A percentile compares a stretch with the other conserved stretches of the same genome.
Evolutionary conservation across 2,329 filamentous ascomycete species (phyloP).

Genomic region (Parascedosporium putredinis): DNA sequence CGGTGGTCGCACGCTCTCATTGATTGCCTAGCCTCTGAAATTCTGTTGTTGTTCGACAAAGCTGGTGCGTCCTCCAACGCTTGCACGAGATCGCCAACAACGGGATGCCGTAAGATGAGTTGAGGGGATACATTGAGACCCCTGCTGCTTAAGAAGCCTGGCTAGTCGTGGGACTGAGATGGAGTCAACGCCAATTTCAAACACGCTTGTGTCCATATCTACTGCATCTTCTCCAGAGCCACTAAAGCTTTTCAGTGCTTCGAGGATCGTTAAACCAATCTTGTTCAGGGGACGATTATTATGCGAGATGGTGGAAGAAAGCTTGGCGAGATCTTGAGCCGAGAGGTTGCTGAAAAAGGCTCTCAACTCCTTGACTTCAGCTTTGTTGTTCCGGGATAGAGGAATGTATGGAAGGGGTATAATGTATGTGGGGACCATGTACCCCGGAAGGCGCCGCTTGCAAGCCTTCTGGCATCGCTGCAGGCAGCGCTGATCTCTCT

Average conservation of each 20-base stretch:
- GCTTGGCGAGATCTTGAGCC: conserved; percentile 38
- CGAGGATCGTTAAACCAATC: conserved; percentile 37
- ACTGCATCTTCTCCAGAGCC: conserved; percentile 33
- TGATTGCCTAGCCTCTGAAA: conserved; percentile 31
- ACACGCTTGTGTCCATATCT: conserved; percentile 54
- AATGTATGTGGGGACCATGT: conserved; percentile 87
- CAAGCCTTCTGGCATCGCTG: conserved; percentile 49
- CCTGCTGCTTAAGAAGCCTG: conserved; percentile 52
- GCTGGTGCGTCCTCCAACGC: conserved; percentile 19
- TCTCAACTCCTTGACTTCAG: conserved; percentile 61
- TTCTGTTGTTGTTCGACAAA: conserved; percentile 8
- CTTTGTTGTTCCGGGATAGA: conserved; percentile 82
- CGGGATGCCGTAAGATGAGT: conserved; percentile 53
- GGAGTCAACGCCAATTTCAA: conserved; percentile 80
- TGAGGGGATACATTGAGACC: conserved; percentile 52
- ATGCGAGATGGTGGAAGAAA: conserved; percentile 11
- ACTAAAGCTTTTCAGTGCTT: conserved; percentile 43
- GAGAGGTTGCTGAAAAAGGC: conserved; percentile 53
- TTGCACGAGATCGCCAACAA: conserved; percentile 35
- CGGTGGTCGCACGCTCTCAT: conserved; percentile 56
- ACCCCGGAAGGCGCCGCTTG: conserved; percentile 58
- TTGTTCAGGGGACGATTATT: conserved; percentile 21
- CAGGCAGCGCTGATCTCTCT: neutral
- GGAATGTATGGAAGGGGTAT: conserved; percentile 63
- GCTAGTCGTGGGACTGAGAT: conserved; percentile 70